Conservation (phyloP, 2,329 filamentous ascomycete genomes). For the Colletotrichum lindemuthianum region DNA sequence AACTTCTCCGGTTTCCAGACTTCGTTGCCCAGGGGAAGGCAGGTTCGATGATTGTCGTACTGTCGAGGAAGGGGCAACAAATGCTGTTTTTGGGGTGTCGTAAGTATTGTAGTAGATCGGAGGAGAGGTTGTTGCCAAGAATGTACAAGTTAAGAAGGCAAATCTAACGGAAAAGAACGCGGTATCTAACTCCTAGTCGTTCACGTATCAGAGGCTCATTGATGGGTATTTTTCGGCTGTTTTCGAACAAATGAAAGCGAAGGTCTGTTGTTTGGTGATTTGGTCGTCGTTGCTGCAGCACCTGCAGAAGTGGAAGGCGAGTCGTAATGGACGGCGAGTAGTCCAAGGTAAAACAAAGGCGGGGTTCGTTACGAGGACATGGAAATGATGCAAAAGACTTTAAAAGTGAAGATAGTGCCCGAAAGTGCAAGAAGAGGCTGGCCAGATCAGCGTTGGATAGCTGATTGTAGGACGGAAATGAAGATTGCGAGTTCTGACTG, state of each 20-base stretch:
- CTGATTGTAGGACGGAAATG: conserved; percentile 31
- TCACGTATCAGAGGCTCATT: conserved; percentile 54
- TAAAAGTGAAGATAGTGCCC: conserved; percentile 30
- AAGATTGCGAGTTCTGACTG: conserved; percentile 43
- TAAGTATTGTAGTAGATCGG: not conserved
- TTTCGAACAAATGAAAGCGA: conserved; percentile 36
- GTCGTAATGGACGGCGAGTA: conserved; percentile 35
- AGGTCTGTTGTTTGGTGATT: conserved; percentile 31
- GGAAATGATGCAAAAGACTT: conserved; percentile 38
- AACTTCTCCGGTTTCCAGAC: conserved; percentile 7
- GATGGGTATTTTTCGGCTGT: conserved; percentile 37
- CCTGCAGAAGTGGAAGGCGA: not conserved
- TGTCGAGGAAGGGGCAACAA: not conserved
- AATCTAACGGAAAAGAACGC: conserved; percentile 37
- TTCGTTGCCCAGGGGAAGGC: conserved; percentile 14
- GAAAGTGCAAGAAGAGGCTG: conserved; percentile 10
- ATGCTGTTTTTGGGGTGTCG: not conserved
- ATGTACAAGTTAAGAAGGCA: conserved; percentile 29
- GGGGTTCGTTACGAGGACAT: conserved; percentile 58
- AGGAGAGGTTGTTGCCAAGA: conserved; percentile 19
- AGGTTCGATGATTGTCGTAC: not conserved
- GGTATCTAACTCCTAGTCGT: conserved; percentile 41
- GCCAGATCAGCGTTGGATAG: conserved; percentile 31
- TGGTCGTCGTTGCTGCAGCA: not conserved
- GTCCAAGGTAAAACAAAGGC: conserved; percentile 41